Percentiles rank a stretch among this genome's conserved stretches.
phyloP scores from a whole-genome alignment of 208 protist species.

The Leishmania gerbilli region DNA sequence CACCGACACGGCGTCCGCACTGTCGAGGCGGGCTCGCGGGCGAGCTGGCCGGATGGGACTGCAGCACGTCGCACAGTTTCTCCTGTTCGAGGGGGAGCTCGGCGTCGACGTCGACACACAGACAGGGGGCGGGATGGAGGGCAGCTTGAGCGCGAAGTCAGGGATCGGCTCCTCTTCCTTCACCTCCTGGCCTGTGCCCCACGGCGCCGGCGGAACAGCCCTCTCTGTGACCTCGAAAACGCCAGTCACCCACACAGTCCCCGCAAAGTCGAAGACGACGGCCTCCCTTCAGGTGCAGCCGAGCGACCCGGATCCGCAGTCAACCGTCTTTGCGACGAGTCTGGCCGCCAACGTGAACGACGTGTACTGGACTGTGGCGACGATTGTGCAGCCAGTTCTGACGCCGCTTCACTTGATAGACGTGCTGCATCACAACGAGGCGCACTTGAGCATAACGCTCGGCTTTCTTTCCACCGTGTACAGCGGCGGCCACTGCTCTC shows the following conservation, averaged over 20 bases:
- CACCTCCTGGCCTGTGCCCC: neutral
- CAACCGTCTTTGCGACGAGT: neutral
- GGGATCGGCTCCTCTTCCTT: neutral
- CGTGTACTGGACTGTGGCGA: constrained; percentile 27
- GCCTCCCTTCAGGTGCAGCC: neutral
- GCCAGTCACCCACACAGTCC: neutral
- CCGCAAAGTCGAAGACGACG: neutral
- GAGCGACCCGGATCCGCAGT: neutral
- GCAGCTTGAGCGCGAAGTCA: neutral
- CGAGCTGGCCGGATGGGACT: constrained; percentile 56
- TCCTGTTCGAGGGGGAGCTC: constrained; percentile 40
- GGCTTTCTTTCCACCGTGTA: constrained; percentile 68
- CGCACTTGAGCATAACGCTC: constrained; percentile 51
- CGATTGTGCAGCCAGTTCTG: constrained; percentile 43
- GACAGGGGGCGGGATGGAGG: neutral
- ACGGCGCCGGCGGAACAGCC: neutral
- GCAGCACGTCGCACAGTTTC: constrained; percentile 53
- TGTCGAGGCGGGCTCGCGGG: constrained; percentile 56
- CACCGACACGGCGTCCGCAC: constrained; percentile 74
- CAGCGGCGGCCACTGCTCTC: constrained; percentile 84
- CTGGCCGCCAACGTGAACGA: constrained; percentile 10
- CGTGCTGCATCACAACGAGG: constrained; percentile 65
- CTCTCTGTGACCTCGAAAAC: neutral
- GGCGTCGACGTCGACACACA: neutral
- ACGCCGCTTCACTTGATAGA: constrained; percentile 67